Evolutionary conservation across 2,329 filamentous ascomycete genomes (phyloP).

Genomic region (Beauveria australis): DNA sequence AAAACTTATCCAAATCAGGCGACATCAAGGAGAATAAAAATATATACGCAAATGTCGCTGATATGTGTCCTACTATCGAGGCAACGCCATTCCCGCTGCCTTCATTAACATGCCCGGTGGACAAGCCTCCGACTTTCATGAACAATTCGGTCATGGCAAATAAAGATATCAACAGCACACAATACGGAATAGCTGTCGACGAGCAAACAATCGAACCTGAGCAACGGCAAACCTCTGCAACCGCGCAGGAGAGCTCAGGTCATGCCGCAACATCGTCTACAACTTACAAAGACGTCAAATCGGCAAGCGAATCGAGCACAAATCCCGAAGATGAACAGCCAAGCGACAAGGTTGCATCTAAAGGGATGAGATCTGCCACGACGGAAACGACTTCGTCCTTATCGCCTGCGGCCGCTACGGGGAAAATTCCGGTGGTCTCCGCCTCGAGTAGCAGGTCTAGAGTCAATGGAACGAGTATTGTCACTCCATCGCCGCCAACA

Average conservation of each 20-base stretch:
- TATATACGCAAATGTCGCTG: background rate
- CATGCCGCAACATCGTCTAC: background rate
- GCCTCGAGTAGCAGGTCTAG: slow-evolving; percentile 20
- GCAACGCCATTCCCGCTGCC: background rate
- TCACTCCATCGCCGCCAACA: slow-evolving; percentile 51
- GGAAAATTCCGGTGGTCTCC: background rate
- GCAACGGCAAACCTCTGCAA: background rate
- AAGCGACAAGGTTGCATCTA: background rate
- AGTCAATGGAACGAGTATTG: slow-evolving; percentile 19
- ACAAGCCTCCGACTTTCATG: background rate
- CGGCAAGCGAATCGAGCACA: slow-evolving; percentile 11
- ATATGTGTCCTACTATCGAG: background rate
- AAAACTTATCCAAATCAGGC: background rate
- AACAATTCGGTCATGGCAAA: background rate
- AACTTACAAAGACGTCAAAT: background rate
- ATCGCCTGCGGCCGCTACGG: background rate
- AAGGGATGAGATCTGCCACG: background rate
- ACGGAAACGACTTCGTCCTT: background rate
- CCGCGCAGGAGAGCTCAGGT: background rate
- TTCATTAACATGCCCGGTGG: background rate
- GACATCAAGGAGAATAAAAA: background rate
- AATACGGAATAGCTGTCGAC: background rate
- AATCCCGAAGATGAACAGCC: slow-evolving; percentile 7
- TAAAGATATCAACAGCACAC: background rate
- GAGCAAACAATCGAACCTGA: background rate